Base-by-base conservation (phyloP, 345 rosid genomes). In the Brassica juncea region DNA sequence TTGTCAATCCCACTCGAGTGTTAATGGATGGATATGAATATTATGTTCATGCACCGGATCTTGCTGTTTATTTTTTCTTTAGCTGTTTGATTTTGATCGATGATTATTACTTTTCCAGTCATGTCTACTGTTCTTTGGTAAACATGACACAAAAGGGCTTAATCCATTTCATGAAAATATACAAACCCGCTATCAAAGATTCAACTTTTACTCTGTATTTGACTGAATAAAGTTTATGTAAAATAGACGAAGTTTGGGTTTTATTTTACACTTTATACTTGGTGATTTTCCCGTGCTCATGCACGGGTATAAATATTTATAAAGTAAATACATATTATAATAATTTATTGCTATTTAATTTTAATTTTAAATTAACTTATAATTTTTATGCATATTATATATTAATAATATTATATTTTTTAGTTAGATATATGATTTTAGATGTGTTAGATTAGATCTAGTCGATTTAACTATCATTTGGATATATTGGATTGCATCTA, bases 21-120 rank as follows among this genome's bases (percentile, higher is more conserved):
- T 64, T 57, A 64, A 63, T 65, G 6, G 68, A 60, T 68, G 25
- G 11, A 30, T 39, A 39, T 39, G 47, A 11, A 39, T 42, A 39
- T 75, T 23, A 23, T 66, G 30, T 70, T 65, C 25, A 23, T 23
- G 25, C 80, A 76, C 49, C 69, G 54, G 74, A 70, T 62, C n/a
- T 60, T 42, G 14, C 32, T 75, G 68, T 31, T 15, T 54, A 5
- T 67, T 55, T 2, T 66, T 15, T 27, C 19, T 62, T 28, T 30
- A 16, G 52, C 52, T 77, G 7, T 49, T 47, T 70, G 28, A 23
- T 70, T 69, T 58, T 60, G 61, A 61, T 39, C 47, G 47, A 10
- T 30, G 39, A 30, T 69, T 60, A 19, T 44, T 6, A 5, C 32
- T 28, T 75, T 55, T 28, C 15, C 5, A 31, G 39, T 70, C 64